Conservation (phyloP, 345 rosid species). For the Sonneratia alba region DNA sequence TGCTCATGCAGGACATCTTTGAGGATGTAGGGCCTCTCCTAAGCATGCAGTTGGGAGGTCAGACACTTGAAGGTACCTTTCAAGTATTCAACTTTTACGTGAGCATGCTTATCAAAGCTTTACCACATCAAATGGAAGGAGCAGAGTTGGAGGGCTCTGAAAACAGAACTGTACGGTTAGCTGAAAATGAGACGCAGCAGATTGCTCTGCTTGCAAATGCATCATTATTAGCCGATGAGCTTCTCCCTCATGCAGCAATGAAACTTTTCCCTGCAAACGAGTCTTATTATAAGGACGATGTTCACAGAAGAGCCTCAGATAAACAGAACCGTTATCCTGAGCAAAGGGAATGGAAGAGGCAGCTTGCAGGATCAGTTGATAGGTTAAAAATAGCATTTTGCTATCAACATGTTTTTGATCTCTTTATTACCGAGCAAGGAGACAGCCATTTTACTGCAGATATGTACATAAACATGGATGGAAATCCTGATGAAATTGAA, state of each 20-base stretch:
- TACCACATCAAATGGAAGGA: slow-evolving; percentile 97
- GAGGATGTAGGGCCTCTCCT: slow-evolving; percentile 98
- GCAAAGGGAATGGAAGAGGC: slow-evolving; percentile 98
- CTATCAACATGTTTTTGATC: slow-evolving; percentile 93
- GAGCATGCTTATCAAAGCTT: slow-evolving; percentile 82
- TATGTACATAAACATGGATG: slow-evolving; percentile 80
- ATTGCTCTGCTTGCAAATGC: slow-evolving; percentile 97
- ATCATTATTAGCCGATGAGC: slow-evolving; percentile 86
- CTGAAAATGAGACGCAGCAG: slow-evolving; percentile 93
- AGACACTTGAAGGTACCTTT: slow-evolving; percentile 84
- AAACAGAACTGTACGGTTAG: slow-evolving; percentile 80
- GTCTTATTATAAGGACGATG: slow-evolving; percentile 51
- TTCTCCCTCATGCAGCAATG: slow-evolving; percentile 97
- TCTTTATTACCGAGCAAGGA: slow-evolving; percentile 94
- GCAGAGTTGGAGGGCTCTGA: slow-evolving; percentile 63
- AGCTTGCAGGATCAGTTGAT: slow-evolving; percentile 76
- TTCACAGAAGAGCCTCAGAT: slow-evolving; percentile 60
- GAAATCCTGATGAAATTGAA: slow-evolving; percentile 58
- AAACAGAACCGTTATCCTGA: slow-evolving; percentile 96
- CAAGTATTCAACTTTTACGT: slow-evolving; percentile 86
- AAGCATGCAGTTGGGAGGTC: slow-evolving; percentile 97
- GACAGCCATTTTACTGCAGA: slow-evolving; percentile 90
- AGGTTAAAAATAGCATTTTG: slow-evolving; percentile 86
- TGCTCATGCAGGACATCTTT: slow-evolving; percentile 71
- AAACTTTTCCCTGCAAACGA: slow-evolving; percentile 67